These are phyloP conservation scores for Ambrosia trifida DNA, from an alignment of 129 eudicot species.

Conservation along the genomic window DNA sequence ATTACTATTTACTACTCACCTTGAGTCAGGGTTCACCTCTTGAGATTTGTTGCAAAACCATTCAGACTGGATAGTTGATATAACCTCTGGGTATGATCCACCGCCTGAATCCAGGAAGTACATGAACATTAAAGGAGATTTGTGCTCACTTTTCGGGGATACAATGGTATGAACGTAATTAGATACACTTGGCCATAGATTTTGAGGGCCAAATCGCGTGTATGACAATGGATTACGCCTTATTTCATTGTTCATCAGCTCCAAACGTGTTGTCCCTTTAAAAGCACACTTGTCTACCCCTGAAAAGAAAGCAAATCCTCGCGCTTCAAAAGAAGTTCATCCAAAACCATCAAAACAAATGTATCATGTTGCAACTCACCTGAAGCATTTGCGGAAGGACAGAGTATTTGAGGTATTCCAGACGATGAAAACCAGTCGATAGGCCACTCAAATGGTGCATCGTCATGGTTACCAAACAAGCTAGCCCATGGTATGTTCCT, in stretches of 20 bases:
- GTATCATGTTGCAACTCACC: constrained; percentile 25
- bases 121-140: constrained; percentile 50
- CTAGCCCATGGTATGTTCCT: constrained; percentile 88
- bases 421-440: constrained; percentile 75
- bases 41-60: constrained; percentile 69
- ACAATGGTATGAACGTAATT: constrained; percentile 69
- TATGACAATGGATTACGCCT: constrained; percentile 43
- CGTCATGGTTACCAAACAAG: constrained; percentile 93
- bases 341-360: neutral
- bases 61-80: constrained; percentile 71
- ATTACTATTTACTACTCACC: constrained; percentile 45
- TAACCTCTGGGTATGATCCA: constrained; percentile 87
- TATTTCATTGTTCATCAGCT: constrained; percentile 68
- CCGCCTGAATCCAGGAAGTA: constrained; percentile 98
- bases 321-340: neutral
- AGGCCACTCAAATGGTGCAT: constrained; percentile 94
- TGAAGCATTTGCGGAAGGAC: constrained; percentile 43
- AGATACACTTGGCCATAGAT: constrained; percentile 91
- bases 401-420: constrained; percentile 65
- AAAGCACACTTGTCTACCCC: constrained; percentile 67
- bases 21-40: constrained; percentile 74
- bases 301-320: neutral
- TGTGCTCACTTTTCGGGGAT: constrained; percentile 41
- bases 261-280: constrained; percentile 77
- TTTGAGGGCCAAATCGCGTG: constrained; percentile 62